Evolutionary conservation across 768 basidiomycete genomes (phyloP).

Genomic region (Cystobasidiopsis lactophilus): DNA sequence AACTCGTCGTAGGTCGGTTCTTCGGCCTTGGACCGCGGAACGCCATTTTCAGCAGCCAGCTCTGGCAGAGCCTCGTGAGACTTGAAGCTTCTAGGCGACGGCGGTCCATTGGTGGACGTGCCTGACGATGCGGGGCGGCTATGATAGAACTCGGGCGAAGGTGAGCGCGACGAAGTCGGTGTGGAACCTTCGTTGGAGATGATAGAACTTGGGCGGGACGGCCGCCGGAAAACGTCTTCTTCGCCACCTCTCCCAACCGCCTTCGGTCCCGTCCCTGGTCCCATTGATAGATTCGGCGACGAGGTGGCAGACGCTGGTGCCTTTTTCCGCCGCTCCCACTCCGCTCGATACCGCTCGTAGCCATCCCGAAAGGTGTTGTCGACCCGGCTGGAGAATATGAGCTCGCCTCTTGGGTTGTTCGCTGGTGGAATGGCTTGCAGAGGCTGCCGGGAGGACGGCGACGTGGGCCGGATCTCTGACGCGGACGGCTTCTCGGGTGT

Average conservation of each 20-base stretch:
- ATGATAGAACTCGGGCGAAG: neutral
- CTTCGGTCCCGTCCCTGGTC: no score
- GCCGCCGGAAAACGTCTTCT: no score
- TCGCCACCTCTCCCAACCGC: no score
- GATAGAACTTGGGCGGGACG: no score
- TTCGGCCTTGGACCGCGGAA: no score
- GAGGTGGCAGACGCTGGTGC: no score
- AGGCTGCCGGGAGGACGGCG: constrained; percentile 21
- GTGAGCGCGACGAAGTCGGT: neutral
- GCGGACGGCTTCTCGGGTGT: neutral
- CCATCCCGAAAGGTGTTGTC: constrained; percentile 60
- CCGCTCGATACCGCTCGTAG: constrained; percentile 73
- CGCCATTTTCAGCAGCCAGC: no score
- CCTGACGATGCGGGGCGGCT: neutral
- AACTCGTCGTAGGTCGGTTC: no score
- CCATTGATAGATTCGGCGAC: no score
- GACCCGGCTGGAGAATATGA: constrained; percentile 82
- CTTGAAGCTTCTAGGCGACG: neutral
- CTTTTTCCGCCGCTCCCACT: constrained; percentile 42
- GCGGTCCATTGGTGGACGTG: neutral
- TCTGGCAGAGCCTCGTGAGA: no score
- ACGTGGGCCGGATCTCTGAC: constrained; percentile 9
- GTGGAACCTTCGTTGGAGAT: neutral
- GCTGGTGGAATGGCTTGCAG: constrained; percentile 73
- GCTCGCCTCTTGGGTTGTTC: constrained; percentile 75